Base-by-base conservation (phyloP, 257 asterid genomes). In the Ajuga chamaepitys region DNA sequence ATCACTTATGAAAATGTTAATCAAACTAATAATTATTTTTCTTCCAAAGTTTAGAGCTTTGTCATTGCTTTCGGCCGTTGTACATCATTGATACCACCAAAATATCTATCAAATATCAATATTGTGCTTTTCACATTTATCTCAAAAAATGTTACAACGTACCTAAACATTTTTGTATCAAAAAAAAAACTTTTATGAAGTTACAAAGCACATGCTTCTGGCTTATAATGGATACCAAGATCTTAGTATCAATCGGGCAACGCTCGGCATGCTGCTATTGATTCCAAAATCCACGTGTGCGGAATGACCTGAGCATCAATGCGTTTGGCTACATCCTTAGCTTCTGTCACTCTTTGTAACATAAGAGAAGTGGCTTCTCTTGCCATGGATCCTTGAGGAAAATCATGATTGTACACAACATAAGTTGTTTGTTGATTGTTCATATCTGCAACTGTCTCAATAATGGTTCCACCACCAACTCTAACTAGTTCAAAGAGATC, bases 231-330 rank as follows among this genome's bases (percentile, higher is more conserved):
- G 10, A 18, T n/a, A 59, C 28, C 8, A n/a, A 6, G 40, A 21
- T n/a, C n/a, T 44, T 46, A 70, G 34, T 24, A 42, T 8, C 9
- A 51, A 69, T 30, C 50, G 40, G 89, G 86, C 70, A 77, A 73
- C 70, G 81, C 48, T 50, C 72, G 69, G 59, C 84, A 79, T 5
- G 86, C 95, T 66, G 96, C 92, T 67, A 94, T 82, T 1, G 95
- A 81, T 70, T 94, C 99, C 82, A 94, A 66, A 71, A 94, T 86
- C 99, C 96, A 94, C 4, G 95, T 88, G 78, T 88, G 97, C 13
- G 85, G 85, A 69, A 82, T 56, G 54, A 72, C 82, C 40, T 16
- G 76, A 55, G 82, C 80, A 11, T 73, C 73, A 0, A 73, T 63
- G 45, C 38, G 67, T 13, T 54, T 71, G 50, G 85, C 86, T 21